These are phyloP conservation scores for Hirschioporus abietinus DNA, from an alignment of 768 basidiomycete genomes.

Conservation along the genomic window DNA sequence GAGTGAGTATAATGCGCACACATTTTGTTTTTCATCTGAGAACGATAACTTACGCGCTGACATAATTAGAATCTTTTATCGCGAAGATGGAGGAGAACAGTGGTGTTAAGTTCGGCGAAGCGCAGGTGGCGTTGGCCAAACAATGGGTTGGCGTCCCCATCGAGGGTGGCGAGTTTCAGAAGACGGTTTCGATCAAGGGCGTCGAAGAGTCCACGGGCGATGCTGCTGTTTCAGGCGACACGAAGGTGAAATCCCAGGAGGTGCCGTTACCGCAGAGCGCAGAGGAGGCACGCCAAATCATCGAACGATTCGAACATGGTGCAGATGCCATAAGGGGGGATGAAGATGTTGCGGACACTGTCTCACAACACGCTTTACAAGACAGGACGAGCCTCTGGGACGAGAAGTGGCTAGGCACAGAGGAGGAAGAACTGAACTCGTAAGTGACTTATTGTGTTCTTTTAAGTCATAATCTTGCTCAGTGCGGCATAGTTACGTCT, in stretches of 20 bases:
- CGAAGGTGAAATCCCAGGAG: slow-evolving; percentile 51
- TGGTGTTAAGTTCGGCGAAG: slow-evolving; percentile 77
- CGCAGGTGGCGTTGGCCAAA: slow-evolving; percentile 78
- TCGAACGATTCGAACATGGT: slow-evolving; percentile 67
- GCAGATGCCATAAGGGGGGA: slow-evolving; percentile 52
- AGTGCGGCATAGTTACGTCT: slow-evolving; percentile 53
- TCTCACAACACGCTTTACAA: slow-evolving; percentile 73
- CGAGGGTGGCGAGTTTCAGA: slow-evolving; percentile 32
- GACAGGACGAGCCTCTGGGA: slow-evolving; percentile 58
- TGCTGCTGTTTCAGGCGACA: slow-evolving; percentile 43
- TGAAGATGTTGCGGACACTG: slow-evolving; percentile 64
- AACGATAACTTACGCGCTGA: neutral
- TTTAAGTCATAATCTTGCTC: slow-evolving; percentile 18
- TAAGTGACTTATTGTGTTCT: slow-evolving; percentile 35
- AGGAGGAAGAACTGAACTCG: slow-evolving; percentile 78
- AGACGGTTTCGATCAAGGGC: slow-evolving; percentile 48
- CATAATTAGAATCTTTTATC: slow-evolving; percentile 41
- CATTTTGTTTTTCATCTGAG: neutral
- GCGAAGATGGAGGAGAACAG: slow-evolving; percentile 65
- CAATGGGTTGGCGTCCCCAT: slow-evolving; percentile 60
- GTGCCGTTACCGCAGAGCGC: slow-evolving; percentile 62
- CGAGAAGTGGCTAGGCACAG: slow-evolving; percentile 81
- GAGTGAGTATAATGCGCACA: slow-evolving; percentile 31
- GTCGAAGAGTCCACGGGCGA: neutral
- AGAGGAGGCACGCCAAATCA: slow-evolving; percentile 62